These are phyloP conservation scores for Hevea brasiliensis DNA, from an alignment of 345 rosid species.

Conservation along the genomic window DNA sequence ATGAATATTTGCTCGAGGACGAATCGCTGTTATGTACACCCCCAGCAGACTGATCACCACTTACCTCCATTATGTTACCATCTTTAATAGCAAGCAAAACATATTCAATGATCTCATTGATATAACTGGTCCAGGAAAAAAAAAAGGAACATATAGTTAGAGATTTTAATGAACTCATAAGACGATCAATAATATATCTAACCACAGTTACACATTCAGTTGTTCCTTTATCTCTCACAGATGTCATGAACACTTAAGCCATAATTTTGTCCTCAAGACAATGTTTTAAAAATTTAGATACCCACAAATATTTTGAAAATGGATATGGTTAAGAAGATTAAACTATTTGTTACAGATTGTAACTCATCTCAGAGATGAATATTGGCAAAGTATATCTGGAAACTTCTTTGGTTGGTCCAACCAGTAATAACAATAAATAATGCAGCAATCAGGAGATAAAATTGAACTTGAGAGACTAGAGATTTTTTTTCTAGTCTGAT, in stretches of 20 bases:
- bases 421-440: too few relatives aligned
- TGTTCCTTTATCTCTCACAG: background rate
- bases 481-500: too few relatives aligned
- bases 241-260: background rate
- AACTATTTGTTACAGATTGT: too few relatives aligned
- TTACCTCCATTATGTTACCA: slow-evolving; percentile 38
- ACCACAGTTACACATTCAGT: background rate
- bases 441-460: too few relatives aligned
- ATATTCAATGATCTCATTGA: slow-evolving; percentile 83
- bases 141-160: background rate
- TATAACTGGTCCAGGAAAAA: slow-evolving; percentile 46
- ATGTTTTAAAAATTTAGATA: background rate
- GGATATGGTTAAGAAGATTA: too few relatives aligned
- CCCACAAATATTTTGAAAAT: background rate
- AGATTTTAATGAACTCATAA: background rate
- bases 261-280: background rate
- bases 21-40: slow-evolving; percentile 33
- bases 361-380: too few relatives aligned
- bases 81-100: slow-evolving; percentile 59
- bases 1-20: slow-evolving; percentile 28
- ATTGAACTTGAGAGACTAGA: too few relatives aligned
- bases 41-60: slow-evolving; percentile 46
- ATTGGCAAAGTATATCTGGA: too few relatives aligned
- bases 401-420: too few relatives aligned
- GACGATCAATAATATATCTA: background rate